Base-by-base conservation (phyloP, 805 yeast genomes). In the Groenewaldozyma salmanticensis region DNA sequence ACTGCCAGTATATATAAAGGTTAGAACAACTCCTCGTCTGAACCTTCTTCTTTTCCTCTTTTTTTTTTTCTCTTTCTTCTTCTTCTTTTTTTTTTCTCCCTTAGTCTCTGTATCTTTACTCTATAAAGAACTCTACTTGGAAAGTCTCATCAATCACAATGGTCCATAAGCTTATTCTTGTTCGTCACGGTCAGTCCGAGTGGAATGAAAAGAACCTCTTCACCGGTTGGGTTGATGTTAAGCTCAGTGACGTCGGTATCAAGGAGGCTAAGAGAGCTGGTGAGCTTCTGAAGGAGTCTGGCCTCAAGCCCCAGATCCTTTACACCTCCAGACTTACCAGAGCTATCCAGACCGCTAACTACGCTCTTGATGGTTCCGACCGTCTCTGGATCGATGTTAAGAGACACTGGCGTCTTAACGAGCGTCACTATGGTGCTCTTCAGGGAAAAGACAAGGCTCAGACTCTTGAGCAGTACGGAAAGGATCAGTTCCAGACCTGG, bases 151-250 rank as follows among this genome's bases (percentile, higher is more conserved):
- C n/a, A n/a, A n/a, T n/a, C n/a, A n/a, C n/a, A n/a, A n/a, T n/a
- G n/a, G n/a, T n/a, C n/a, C 50, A 47, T 59, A 86, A 83, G 68
- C 75, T 88, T 67, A 79, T 88, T 63, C 75, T 88, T 64, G 87
- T 90, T 55, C 88, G 97, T 76, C 97, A 88, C 88, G 97, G 97
- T 60, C 95, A 90, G 75, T 84, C 95, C 71, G 96, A 85, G 68
- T 88, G 97, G 97, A 88, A 88, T 70, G 95, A 86, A 69, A 85
- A 86, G 75, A 90, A 88, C 77, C 75, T 88, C 55, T 88, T 88
- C 81, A 88, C 96, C 66, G 97, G 97, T 62, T 88, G 97, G 97
- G 96, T 90, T 50, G 97, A 88, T 67, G 94, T 86, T 55, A 71
- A 75, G 60, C 76, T 88, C 64, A 79, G 90, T 42, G 87, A 73